phyloP scores from a whole-genome alignment of 2,329 filamentous ascomycete species.

The Colletotrichum liaoningense region DNA sequence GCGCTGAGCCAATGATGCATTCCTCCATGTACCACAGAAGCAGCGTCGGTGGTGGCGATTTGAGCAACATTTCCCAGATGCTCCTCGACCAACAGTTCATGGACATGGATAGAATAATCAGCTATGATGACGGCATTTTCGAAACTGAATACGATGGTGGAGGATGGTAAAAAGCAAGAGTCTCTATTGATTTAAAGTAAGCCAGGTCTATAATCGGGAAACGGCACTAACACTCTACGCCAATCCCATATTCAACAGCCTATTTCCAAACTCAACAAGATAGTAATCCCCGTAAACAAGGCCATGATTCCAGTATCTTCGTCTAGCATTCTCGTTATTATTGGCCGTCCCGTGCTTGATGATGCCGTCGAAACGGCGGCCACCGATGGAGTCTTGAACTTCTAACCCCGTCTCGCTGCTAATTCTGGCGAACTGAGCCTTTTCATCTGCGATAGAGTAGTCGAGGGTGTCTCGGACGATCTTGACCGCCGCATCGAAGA shows the following conservation, averaged over 20 bases:
- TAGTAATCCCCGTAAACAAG: constrained; percentile 63
- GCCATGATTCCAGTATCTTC: constrained; percentile 50
- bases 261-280: constrained; percentile 58
- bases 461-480: constrained; percentile 46
- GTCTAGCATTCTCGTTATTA: constrained; percentile 43
- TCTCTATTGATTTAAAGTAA: too few relatives aligned
- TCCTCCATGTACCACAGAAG: constrained; percentile 17
- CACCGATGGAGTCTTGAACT: constrained; percentile 21
- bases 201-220: too few relatives aligned
- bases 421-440: constrained; percentile 22
- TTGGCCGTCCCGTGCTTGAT: constrained; percentile 49
- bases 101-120: constrained; percentile 47
- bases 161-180: constrained; percentile 6
- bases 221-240: constrained; percentile 6
- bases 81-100: constrained; percentile 47
- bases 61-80: constrained; percentile 44
- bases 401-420: background rate
- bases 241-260: constrained; percentile 49
- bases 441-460: constrained; percentile 40
- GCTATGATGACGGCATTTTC: constrained; percentile 45
- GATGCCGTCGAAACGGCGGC: constrained; percentile 46
- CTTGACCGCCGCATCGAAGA: constrained; percentile 41
- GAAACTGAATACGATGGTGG: constrained; percentile 33
- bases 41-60: constrained; percentile 33
- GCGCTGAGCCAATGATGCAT: background rate